A percentile compares a stretch with the other conserved stretches of the same genome.
phyloP scores from a whole-genome alignment of 2,329 filamentous ascomycete genomes.

The Cytospora chrysosperma region DNA sequence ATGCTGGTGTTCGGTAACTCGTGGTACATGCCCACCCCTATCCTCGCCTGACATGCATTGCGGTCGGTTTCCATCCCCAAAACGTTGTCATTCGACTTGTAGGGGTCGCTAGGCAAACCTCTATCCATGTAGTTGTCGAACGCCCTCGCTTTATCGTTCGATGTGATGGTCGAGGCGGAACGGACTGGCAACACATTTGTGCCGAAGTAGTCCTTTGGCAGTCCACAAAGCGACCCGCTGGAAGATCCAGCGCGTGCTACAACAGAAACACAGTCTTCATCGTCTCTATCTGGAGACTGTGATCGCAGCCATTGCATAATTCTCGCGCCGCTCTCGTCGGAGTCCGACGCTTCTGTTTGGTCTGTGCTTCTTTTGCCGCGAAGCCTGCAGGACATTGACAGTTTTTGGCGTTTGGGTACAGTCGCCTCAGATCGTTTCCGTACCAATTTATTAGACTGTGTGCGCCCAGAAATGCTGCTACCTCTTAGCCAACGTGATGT shows the following conservation, averaged over 20 bases:
- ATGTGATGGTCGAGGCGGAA: background rate
- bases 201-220: background rate
- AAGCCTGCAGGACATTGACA: background rate
- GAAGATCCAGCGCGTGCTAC: background rate
- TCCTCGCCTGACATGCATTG: background rate
- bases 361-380: background rate
- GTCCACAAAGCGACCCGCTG: background rate
- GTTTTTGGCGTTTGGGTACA: background rate
- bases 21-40: background rate
- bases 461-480: background rate
- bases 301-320: background rate
- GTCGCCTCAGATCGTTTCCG: background rate
- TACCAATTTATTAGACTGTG: background rate
- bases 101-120: background rate
- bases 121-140: background rate
- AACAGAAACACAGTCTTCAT: background rate
- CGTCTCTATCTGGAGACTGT: background rate
- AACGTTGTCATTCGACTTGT: background rate
- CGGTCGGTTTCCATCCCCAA: background rate
- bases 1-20: background rate
- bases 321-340: background rate
- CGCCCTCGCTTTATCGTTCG: background rate
- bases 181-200: background rate
- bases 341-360: background rate
- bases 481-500: background rate